These are phyloP conservation scores for Citrus hindsii DNA, from an alignment of 345 rosid species.

Conservation along the genomic window DNA sequence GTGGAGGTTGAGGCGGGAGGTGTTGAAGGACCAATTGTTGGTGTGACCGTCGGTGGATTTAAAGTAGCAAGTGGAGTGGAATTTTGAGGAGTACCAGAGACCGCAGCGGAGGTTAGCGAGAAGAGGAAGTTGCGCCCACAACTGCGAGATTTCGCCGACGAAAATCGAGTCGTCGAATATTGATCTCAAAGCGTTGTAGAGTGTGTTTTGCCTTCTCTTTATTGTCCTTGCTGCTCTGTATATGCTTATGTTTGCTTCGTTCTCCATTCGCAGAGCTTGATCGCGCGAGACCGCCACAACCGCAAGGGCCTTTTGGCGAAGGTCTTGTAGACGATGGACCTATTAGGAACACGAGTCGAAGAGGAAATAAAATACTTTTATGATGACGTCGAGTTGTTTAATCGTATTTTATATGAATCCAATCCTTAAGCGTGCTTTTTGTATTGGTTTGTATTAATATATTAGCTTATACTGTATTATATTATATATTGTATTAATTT, in stretches of 20 bases:
- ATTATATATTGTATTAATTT: no score
- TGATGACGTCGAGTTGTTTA: no score
- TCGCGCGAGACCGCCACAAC: no score
- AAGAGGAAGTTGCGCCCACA: constrained; percentile 86
- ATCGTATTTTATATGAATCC: no score
- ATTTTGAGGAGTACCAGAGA: constrained; percentile 76
- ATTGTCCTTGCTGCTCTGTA: constrained; percentile 81
- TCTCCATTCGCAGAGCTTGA: not conserved
- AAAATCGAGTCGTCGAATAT: constrained; percentile 83
- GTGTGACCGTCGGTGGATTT: constrained; percentile 98
- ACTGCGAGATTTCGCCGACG: constrained; percentile 72
- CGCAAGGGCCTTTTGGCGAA: no score
- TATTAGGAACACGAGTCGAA: no score
- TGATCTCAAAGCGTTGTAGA: constrained; percentile 78
- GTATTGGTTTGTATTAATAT: no score
- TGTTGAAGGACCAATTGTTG: constrained; percentile 80
- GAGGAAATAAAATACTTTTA: no score
- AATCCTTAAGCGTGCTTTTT: no score
- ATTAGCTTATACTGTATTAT: no score
- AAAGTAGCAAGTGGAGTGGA: constrained; percentile 79
- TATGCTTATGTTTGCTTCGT: constrained; percentile 41
- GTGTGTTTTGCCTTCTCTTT: constrained; percentile 62
- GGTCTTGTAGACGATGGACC: no score
- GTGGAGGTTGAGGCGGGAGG: constrained; percentile 87
- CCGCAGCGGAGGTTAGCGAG: constrained; percentile 94